Base-by-base conservation (phyloP, 495 filamentous ascomycete genomes). In the Penicillium angulare region DNA sequence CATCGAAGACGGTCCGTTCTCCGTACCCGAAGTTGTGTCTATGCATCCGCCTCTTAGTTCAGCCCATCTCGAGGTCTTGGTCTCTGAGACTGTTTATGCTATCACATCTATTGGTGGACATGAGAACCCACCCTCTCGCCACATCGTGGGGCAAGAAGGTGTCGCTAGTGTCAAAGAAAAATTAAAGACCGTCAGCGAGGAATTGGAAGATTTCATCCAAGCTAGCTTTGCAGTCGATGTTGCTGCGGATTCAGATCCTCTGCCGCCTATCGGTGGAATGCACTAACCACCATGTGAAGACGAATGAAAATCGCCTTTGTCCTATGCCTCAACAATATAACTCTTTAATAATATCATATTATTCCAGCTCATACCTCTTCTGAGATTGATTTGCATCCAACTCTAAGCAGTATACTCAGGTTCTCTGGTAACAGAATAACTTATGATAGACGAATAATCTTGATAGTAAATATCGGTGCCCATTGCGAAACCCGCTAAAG, bases 131-230 rank as follows among this genome's bases (percentile, higher is more conserved):
- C 93, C 93, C 0, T 90, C 92, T 3, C 76, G 93, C 24, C 92
- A 97, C 64, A 96, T 97, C 52, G 90, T 97, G 0, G 92, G 93
- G 2, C 86, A 88, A 58, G 93, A 97, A 64, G 91, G 89, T 8
- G 86, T 92, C 26, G 81, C 86, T 5, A 86, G 84, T 23, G 91
- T 98, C 16, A 95, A 95, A 57, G 93, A 97, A 74, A 97, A 96
- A 71, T 71, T 98, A 45, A 96, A 95, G 76, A 97, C 90, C 17
- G 87, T 96, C 2, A 95, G 89, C 45, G 92, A 97, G 64, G 93
- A 97, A 69, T 61, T 97, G 32, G 93, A 97, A 65, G 93, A 97
- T 49, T 97, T 97, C 71, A 85, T 96, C 24, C 89, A 93, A 56
- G 86, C 88, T 18, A 96, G 90, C 53, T 79, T 86, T 53, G 86